Base-by-base conservation (phyloP, 2,329 filamentous ascomycete genomes). In the Verticillium zaregamsianum region DNA sequence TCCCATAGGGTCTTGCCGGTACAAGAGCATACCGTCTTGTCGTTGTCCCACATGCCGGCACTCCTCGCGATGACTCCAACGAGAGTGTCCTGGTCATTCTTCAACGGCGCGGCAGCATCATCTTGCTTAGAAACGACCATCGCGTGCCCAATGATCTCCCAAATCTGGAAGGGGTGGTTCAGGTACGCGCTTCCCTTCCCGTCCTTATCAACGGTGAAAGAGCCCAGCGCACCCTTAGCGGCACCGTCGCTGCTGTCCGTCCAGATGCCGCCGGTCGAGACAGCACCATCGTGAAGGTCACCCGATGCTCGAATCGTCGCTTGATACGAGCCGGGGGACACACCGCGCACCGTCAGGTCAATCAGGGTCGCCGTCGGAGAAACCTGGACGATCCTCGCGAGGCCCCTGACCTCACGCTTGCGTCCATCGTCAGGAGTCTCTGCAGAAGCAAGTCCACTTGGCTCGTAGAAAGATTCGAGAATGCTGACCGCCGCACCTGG, bases 1-100 rank as follows among this genome's bases (percentile, higher is more conserved):
- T 99, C 91, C 95, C 95, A 99, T 12, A 99, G 86, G 61, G 93
- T 98, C 86, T 98, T 98, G 4, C 95, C 95, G 40, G 93, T 96
- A 77, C 95, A 99, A 57, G 93, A 97, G 75, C 95, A 99, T 6
- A 99, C 94, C 55, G 91, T 97, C 84, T 98, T 99, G 74, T 97
- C 92, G 70, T 99, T 97, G 75, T 97, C 94, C 95, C 95, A 99
- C 64, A 97, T 90, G n/a, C 95, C 95, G 17, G 95, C 94, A 75
- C 93, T 97, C 72, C 95, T 84, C 57, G 95, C 95, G 77, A 99
- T 92, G 59, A 99, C 93, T 9, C 95, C 95, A 2, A 97, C 91
- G 58, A 97, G 80, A 23, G 93, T 97, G 73, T 96, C 87, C 61
- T 88, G 83, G 72, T 97, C 91, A 68, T 97, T 93, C 69, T 82